phyloP scores from a whole-genome alignment of 306 rosid genomes.

The Urtica urens region DNA sequence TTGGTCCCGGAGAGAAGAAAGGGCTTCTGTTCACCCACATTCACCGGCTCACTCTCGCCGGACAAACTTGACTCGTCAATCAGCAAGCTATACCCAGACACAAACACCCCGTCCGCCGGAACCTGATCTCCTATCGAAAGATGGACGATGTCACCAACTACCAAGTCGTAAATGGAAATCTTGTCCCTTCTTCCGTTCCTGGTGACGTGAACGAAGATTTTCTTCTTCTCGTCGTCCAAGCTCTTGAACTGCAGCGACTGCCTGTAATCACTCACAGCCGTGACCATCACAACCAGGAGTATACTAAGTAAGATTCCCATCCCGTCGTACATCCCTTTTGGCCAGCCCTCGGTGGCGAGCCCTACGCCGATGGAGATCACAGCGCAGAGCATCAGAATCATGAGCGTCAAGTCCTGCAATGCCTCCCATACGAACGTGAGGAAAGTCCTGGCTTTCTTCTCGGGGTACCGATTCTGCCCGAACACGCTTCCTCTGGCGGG shows the following conservation, averaged over 20 bases:
- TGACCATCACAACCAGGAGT: constrained; percentile 68
- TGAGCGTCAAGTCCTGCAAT: constrained; percentile 72
- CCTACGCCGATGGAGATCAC: constrained; percentile 73
- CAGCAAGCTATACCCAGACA: constrained; percentile 62
- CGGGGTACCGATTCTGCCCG: constrained; percentile 65
- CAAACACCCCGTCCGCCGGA: constrained; percentile 85
- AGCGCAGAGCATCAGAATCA: constrained; percentile 80
- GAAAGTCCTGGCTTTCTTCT: constrained; percentile 60
- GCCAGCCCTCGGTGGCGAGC: constrained; percentile 89
- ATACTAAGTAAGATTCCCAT: constrained; percentile 75
- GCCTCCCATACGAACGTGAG: constrained; percentile 85
- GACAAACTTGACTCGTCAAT: constrained; percentile 89
- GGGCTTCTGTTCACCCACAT: constrained; percentile 42
- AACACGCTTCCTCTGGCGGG: constrained; percentile 53
- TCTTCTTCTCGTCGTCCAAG: constrained; percentile 80
- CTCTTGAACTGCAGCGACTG: constrained; percentile 82
- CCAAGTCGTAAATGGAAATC: constrained; percentile 65
- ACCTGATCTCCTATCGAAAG: constrained; percentile 84
- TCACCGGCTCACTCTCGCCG: constrained; percentile 89
- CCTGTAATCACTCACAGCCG: constrained; percentile 80
- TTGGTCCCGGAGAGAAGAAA: constrained; percentile 93
- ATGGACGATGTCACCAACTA: constrained; percentile 85
- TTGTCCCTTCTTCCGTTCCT: constrained; percentile 66
- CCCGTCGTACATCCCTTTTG: constrained; percentile 81
- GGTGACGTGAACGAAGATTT: constrained; percentile 67